Conservation (phyloP, 352 stramenopile genomes). For the Globisporangium paroecandrum region DNA sequence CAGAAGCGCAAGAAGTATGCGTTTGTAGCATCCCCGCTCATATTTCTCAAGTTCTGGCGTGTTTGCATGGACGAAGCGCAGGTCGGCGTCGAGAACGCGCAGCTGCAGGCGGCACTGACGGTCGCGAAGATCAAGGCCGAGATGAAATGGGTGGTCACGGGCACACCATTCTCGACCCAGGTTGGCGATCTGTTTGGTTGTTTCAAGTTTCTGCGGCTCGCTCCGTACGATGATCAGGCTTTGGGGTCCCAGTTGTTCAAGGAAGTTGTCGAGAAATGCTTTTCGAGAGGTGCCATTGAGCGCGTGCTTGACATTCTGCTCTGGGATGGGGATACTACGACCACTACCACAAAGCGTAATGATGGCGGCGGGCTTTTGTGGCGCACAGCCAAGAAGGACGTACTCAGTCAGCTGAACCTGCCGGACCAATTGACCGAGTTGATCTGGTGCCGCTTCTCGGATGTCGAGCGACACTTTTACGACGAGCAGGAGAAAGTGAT, state of each 20-base stretch:
- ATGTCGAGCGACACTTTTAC: slow-evolving; percentile 82
- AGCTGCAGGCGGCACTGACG: slow-evolving; percentile 78
- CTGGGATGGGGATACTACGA: slow-evolving; percentile 25
- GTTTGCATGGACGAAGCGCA: slow-evolving; percentile 93
- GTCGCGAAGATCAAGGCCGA: slow-evolving; percentile 60
- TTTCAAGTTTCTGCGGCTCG: slow-evolving; percentile 64
- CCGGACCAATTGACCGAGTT: slow-evolving; percentile 53
- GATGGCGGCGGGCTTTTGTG: slow-evolving; percentile 55
- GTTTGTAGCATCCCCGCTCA: slow-evolving; percentile 86
- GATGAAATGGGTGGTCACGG: slow-evolving; percentile 87
- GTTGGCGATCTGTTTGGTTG: slow-evolving; percentile 86
- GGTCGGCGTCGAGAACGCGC: slow-evolving; percentile 77
- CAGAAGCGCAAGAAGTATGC: slow-evolving; percentile 73
- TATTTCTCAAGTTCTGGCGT: slow-evolving; percentile 85
- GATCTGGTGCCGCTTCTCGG: slow-evolving; percentile 64
- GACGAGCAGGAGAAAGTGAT: slow-evolving; percentile 59
- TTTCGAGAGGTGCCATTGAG: slow-evolving; percentile 32
- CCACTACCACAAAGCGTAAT: neutral
- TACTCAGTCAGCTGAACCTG: slow-evolving; percentile 61
- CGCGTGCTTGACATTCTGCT: slow-evolving; percentile 52
- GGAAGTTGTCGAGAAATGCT: slow-evolving; percentile 33
- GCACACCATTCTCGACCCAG: slow-evolving; percentile 84
- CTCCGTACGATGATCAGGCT: slow-evolving; percentile 37
- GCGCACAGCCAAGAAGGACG: slow-evolving; percentile 73
- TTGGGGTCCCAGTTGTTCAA: slow-evolving; percentile 32